Evolutionary conservation across 2,329 filamentous ascomycete genomes (phyloP).

Genomic region (Geoglossum cookeanum): DNA sequence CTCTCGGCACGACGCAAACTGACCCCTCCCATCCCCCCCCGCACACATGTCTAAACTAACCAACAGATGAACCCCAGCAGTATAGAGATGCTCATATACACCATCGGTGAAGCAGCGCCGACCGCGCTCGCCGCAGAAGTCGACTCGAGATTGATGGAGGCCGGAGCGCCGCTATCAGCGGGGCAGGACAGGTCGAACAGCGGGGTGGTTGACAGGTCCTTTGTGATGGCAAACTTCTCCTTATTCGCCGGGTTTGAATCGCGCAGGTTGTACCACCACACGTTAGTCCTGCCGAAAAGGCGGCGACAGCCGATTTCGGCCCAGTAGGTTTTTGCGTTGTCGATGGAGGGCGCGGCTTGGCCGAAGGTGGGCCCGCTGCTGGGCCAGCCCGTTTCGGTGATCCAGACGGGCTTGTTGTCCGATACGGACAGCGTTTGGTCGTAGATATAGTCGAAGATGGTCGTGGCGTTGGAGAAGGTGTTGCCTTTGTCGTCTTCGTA

Average conservation of each 20-base stretch:
- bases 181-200: conserved; percentile 21
- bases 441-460: conserved; percentile 50
- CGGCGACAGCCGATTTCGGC: conserved; percentile 56
- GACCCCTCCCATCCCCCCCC: too few relatives aligned
- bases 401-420: conserved; percentile 55
- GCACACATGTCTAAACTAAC: not conserved
- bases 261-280: not conserved
- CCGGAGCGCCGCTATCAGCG: not conserved
- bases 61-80: not conserved
- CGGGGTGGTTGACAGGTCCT: conserved; percentile 19
- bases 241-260: conserved; percentile 10
- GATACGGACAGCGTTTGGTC: conserved; percentile 37
- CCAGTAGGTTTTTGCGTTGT: conserved; percentile 68
- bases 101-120: not conserved
- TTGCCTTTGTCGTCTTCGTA: conserved; percentile 54
- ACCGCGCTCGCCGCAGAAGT: not conserved
- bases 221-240: conserved; percentile 21
- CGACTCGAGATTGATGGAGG: not conserved
- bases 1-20: too few relatives aligned
- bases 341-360: conserved; percentile 39
- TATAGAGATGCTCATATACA: not conserved
- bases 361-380: conserved; percentile 46
- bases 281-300: conserved; percentile 36
- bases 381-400: conserved; percentile 81
- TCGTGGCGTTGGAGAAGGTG: conserved; percentile 41